phyloP scores from a whole-genome alignment of 2,329 filamentous ascomycete genomes.

The Epichloe hybrida region DNA sequence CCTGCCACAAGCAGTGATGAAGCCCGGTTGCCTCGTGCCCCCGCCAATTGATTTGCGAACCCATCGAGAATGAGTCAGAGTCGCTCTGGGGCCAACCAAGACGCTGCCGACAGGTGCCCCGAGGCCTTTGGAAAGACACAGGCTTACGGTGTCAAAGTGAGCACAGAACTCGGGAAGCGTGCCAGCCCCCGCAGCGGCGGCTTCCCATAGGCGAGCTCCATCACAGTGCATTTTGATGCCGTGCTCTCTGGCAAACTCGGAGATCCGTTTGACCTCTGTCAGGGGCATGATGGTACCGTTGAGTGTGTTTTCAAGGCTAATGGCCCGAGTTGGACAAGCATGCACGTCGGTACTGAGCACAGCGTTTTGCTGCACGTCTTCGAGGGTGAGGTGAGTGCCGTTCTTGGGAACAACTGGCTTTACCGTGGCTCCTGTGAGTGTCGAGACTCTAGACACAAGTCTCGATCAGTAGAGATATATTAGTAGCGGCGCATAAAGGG shows the following conservation, averaged over 20 bases:
- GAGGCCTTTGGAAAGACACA: constrained; percentile 74
- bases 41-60: constrained; percentile 61
- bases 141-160: constrained; percentile 58
- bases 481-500: neutral
- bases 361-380: constrained; percentile 56
- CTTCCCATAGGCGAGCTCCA: constrained; percentile 73
- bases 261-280: constrained; percentile 54
- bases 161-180: constrained; percentile 52
- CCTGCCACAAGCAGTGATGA: constrained; percentile 57
- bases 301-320: constrained; percentile 78
- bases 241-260: constrained; percentile 50
- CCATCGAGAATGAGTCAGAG: constrained; percentile 27
- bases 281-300: constrained; percentile 69
- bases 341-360: constrained; percentile 60
- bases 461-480: neutral
- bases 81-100: constrained; percentile 38
- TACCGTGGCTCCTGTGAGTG: constrained; percentile 57
- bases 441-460: constrained; percentile 44
- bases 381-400: constrained; percentile 58
- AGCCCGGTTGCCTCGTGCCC: constrained; percentile 57
- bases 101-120: constrained; percentile 72
- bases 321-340: constrained; percentile 64
- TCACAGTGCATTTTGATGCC: constrained; percentile 62
- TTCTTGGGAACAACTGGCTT: constrained; percentile 56
- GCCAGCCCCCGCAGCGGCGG: constrained; percentile 55